Conservation (phyloP, 805 yeast species). For the Zygotorulaspora chibaensis region DNA sequence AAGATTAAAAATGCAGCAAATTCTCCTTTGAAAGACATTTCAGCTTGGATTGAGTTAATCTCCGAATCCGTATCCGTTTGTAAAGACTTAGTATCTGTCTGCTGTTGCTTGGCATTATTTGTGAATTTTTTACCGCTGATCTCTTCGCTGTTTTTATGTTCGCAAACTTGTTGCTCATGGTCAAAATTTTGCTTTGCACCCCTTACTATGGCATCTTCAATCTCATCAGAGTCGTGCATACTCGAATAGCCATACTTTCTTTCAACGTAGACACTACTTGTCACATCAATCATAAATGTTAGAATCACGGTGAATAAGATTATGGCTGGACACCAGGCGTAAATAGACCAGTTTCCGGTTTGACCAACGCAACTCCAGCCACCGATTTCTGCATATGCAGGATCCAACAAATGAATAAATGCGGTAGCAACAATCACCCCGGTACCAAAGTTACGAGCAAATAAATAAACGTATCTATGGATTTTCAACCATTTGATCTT, state of each 20-base stretch:
- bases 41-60: conserved; percentile 7
- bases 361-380: conserved; percentile 37
- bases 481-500: conserved; percentile 39
- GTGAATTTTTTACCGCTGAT: neutral
- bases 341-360: conserved; percentile 43
- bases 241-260: conserved; percentile 32
- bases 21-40: conserved; percentile 12
- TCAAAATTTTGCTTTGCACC: conserved; percentile 1
- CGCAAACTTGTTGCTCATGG: neutral
- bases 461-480: conserved; percentile 36
- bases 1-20: conserved; percentile 49
- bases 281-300: conserved; percentile 41
- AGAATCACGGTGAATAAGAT: conserved; percentile 38
- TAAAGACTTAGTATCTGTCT: neutral
- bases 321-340: conserved; percentile 47
- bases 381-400: conserved; percentile 39
- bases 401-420: conserved; percentile 59
- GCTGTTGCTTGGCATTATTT: neutral
- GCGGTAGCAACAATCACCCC: conserved; percentile 79
- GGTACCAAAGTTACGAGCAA: conserved; percentile 54
- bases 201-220: conserved; percentile 14
- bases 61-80: conserved; percentile 8
- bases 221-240: conserved; percentile 24
- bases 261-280: conserved; percentile 40
- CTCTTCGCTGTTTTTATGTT: neutral